These are phyloP conservation scores for Fusarium drepaniforme DNA, from an alignment of 2,329 filamentous ascomycete genomes.

Conservation along the genomic window DNA sequence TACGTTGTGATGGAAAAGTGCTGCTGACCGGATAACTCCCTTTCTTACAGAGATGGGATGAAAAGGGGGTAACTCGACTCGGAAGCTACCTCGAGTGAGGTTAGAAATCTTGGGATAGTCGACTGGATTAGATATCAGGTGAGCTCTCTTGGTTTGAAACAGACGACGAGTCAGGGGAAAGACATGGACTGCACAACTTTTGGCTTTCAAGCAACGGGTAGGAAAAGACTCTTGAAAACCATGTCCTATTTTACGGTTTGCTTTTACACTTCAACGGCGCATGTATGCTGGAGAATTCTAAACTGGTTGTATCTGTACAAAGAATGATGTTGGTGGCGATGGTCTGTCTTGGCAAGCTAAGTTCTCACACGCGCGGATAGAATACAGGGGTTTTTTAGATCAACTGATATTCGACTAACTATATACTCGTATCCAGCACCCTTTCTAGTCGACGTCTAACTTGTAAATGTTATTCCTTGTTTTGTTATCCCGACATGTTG, in stretches of 20 bases:
- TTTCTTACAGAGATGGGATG: background rate
- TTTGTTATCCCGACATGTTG: constrained; percentile 1
- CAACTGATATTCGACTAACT: constrained; percentile 3
- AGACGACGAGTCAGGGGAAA: background rate
- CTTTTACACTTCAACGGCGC: background rate
- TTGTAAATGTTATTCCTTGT: constrained; percentile 2
- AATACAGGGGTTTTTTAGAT: background rate
- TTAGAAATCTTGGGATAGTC: background rate
- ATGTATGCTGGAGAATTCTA: background rate
- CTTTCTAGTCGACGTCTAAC: background rate
- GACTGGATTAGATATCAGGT: background rate
- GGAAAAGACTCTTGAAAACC: background rate
- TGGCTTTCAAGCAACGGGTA: background rate
- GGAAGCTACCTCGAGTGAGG: background rate
- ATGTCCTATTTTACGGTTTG: background rate
- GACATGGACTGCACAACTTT: background rate
- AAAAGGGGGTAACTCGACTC: background rate
- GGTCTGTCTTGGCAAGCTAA: background rate
- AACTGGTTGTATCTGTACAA: background rate
- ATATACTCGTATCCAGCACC: background rate
- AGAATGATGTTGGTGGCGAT: background rate
- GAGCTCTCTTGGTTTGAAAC: background rate
- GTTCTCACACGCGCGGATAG: background rate
- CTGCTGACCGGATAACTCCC: background rate
- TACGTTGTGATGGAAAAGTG: background rate